Percentiles rank a stretch among this genome's conserved stretches.
phyloP scores from a whole-genome alignment of 1,284 basidiomycete genomes.

The Fistulinella staudtii region DNA sequence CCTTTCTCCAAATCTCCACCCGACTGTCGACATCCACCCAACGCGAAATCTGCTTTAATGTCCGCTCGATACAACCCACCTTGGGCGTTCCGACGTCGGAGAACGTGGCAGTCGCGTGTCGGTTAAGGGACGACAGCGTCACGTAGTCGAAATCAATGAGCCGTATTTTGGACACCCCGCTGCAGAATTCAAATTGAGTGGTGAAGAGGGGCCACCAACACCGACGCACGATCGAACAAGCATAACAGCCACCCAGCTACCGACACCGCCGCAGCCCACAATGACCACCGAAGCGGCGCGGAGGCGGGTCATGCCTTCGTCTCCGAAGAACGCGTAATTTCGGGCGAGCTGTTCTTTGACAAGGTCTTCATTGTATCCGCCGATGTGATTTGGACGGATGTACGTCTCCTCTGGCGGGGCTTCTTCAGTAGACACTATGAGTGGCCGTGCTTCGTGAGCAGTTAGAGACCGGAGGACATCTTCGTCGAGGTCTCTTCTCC shows the following conservation, averaged over 20 bases:
- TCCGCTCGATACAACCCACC: constrained; percentile 77
- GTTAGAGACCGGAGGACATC: constrained; percentile 54
- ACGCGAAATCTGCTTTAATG: constrained; percentile 66
- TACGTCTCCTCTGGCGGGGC: constrained; percentile 12
- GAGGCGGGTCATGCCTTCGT: constrained; percentile 82
- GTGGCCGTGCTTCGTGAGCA: constrained; percentile 23
- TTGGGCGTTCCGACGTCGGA: constrained; percentile 94
- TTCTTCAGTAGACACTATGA: constrained; percentile 4
- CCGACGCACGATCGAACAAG: constrained; percentile 75
- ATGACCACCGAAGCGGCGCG: constrained; percentile 79
- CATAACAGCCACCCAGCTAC: constrained; percentile 95
- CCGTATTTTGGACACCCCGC: constrained; percentile 70
- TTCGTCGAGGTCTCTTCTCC: constrained; percentile 52
- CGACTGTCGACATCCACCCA: constrained; percentile 80
- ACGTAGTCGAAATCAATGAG: constrained; percentile 92
- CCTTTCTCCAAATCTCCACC: constrained; percentile 81
- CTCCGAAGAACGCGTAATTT: constrained; percentile 94
- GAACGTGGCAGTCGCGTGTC: constrained; percentile 90
- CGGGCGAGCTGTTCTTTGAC: constrained; percentile 85
- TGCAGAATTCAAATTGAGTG: constrained; percentile 27
- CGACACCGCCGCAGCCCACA: constrained; percentile 95
- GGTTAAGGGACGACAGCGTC: constrained; percentile 87
- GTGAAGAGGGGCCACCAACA: not conserved
- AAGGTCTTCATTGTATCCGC: constrained; percentile 67
- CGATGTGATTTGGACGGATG: constrained; percentile 14